phyloP scores from a whole-genome alignment of 371 early-diverging fungal species.

The Paramicrosporidium saccamoebae region DNA sequence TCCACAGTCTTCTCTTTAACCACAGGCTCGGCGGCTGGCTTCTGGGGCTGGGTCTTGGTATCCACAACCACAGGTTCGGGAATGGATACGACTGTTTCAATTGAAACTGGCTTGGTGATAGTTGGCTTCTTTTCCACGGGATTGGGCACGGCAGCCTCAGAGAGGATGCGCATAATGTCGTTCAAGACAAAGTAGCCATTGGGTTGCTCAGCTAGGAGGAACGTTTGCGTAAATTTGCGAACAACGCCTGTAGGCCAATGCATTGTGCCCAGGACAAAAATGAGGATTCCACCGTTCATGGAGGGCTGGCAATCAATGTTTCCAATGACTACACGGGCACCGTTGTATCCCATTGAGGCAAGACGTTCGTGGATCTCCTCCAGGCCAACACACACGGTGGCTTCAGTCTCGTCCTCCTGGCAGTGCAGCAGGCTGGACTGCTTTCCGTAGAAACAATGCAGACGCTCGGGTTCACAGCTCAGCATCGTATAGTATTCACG shows the following conservation, averaged over 20 bases:
- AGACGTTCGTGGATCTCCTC: slow-evolving; percentile 34
- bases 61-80: too few species aligned
- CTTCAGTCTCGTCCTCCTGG: slow-evolving; percentile 24
- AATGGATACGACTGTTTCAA: too few species aligned
- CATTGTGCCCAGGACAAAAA: slow-evolving; percentile 59
- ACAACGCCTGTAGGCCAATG: slow-evolving; percentile 27
- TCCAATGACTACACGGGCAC: slow-evolving; percentile 38
- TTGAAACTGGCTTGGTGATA: too few species aligned
- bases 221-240: slow-evolving; percentile 55
- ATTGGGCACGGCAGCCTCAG: too few species aligned
- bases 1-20: too few species aligned
- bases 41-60: too few species aligned
- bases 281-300: slow-evolving; percentile 24
- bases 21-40: too few species aligned
- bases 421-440: slow-evolving; percentile 33
- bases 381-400: neutral
- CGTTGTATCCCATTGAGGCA: slow-evolving; percentile 23
- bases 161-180: slow-evolving; percentile 53
- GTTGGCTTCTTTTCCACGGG: too few species aligned
- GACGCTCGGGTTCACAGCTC: slow-evolving; percentile 32
- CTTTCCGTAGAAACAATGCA: slow-evolving; percentile 45
- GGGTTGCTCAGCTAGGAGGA: slow-evolving; percentile 48
- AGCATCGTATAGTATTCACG: slow-evolving; percentile 64
- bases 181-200: slow-evolving; percentile 53
- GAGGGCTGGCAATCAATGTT: slow-evolving; percentile 47